A percentile compares a stretch with the other conserved stretches of the same genome.
These are phyloP conservation scores for Clarireedia monteithiana DNA, from an alignment of 2,329 filamentous ascomycete species.

Conservation along the genomic window DNA sequence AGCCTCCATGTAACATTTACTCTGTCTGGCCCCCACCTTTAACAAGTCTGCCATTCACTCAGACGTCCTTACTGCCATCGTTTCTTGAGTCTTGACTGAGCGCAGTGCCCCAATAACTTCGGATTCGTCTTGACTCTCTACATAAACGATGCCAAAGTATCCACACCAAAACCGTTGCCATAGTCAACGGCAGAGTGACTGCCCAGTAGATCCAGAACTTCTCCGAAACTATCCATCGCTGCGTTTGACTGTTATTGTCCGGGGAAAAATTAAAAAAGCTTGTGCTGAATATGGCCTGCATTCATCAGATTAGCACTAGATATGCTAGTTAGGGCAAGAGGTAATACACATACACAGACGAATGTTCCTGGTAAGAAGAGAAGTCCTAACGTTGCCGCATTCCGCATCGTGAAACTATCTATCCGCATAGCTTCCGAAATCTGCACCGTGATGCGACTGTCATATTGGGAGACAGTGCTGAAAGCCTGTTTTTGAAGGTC, in stretches of 20 bases:
- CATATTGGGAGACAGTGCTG: not conserved
- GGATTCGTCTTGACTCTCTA: not conserved
- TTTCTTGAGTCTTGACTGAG: not conserved
- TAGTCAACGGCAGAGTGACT: not conserved
- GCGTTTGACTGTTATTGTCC: not conserved
- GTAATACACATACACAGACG: constrained; percentile 10
- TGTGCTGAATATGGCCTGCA: constrained; percentile 3
- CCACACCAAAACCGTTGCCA: not conserved
- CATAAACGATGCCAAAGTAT: not conserved
- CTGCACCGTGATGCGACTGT: not conserved
- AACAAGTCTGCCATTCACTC: too few species aligned
- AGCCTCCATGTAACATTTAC: too few species aligned
- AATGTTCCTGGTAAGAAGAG: constrained; percentile 17
- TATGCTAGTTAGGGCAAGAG: not conserved
- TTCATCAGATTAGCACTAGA: not conserved
- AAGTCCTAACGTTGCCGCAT: constrained; percentile 12
- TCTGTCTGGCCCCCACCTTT: too few species aligned
- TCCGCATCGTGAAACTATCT: constrained; percentile 15
- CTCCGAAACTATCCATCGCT: not conserved
- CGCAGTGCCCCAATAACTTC: not conserved
- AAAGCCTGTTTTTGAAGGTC: not conserved
- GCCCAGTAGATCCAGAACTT: constrained; percentile 5
- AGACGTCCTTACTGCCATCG: too few species aligned
- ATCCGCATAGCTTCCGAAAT: not conserved
- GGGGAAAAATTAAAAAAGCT: constrained; percentile 2